These are phyloP conservation scores for Epichloe amarillans DNA, from an alignment of 2,329 filamentous ascomycete species.

Conservation along the genomic window DNA sequence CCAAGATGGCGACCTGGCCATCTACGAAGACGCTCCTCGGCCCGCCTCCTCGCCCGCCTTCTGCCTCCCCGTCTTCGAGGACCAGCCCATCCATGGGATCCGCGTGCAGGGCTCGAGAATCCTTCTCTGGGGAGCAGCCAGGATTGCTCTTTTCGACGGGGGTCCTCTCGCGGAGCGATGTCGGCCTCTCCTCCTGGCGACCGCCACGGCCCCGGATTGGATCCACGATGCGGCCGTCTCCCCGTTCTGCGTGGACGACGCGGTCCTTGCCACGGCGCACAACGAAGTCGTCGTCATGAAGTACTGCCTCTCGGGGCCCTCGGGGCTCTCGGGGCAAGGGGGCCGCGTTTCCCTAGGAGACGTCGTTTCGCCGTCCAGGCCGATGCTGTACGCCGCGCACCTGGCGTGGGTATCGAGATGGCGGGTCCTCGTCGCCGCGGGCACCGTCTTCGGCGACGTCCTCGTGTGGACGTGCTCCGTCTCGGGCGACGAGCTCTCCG, in stretches of 20 bases:
- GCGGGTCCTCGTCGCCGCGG: constrained; percentile 64
- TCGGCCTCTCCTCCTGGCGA: constrained; percentile 4
- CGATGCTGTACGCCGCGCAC: constrained; percentile 78
- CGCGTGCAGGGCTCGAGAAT: constrained; percentile 21
- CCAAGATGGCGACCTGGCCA: constrained; percentile 43
- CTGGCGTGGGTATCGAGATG: constrained; percentile 46
- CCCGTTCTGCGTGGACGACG: constrained; percentile 26
- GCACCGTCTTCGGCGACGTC: constrained; percentile 91
- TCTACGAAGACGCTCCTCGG: constrained; percentile 31
- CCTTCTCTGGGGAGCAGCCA: constrained; percentile 59
- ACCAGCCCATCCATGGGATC: constrained; percentile 66
- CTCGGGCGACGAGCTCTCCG: constrained; percentile 7
- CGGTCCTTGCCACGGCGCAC: constrained; percentile 68
- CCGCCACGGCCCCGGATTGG: constrained; percentile 53
- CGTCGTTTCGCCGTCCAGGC: constrained; percentile 54
- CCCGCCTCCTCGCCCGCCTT: constrained; percentile 18
- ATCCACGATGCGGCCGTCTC: constrained; percentile 54
- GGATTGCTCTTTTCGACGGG: constrained; percentile 30
- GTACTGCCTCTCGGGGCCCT: constrained; percentile 14
- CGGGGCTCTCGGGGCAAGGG: constrained; percentile 12
- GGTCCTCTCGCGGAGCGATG: constrained; percentile 9
- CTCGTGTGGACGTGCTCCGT: constrained; percentile 67
- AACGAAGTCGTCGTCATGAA: constrained; percentile 57
- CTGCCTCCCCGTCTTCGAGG: constrained; percentile 42
- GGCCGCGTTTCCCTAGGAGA: constrained; percentile 26